Evolutionary conservation across 164 flowering plant species (phyloP), one percentile per base, ranked within the genome.

Genomic region (Vitis rupestris): DNA sequence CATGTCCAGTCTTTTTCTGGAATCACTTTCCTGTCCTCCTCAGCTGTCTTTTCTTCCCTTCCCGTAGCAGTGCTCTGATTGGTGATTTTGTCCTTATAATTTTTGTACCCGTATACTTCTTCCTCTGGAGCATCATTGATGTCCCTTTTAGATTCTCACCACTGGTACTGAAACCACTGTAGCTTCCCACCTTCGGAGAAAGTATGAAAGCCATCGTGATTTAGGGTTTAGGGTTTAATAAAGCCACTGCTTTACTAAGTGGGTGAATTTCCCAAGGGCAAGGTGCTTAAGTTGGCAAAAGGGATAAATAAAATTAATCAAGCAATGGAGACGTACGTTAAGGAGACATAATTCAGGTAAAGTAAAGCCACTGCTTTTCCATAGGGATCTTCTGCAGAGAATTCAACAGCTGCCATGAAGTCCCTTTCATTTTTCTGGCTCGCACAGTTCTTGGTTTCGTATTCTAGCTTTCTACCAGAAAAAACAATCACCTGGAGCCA

Each of bases 391-490:
- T 19, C 23, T 19, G 23, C 23, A 19, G 23, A 19, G 23, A 19
- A 19, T 19, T 19, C 27, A 23, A 23, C 27, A 23, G 0, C 27
- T 23, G 27, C 27, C 27, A 23, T 23, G 27, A 23, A 23, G 27
- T 23, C 2, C 27, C 27, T 23, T 23, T 0, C 27, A 23, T 23
- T 23, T 23, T 23, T 23, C 27, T 23, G 27, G 27, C 27, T 23
- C 27, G 2, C 27, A 23, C 27, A 23, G 27, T 23, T 23, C 27
- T 23, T 23, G 27, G 27, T 23, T 23, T 23, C 90, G 71, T 76
- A 89, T 17, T 85, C 90, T 74, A 87, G 72, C 75, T 72, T 86
- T 76, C 86, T 83, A 59, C 93, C 90, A 55, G 73, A 71, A 67
- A 76, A 83, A 59, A 84, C 69, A 67, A 76, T 82, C 62, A 89